A percentile compares a stretch with the other conserved stretches of the same genome.
phyloP scores from a whole-genome alignment of 2,329 filamentous ascomycete species.

The Colletotrichum sp. region DNA sequence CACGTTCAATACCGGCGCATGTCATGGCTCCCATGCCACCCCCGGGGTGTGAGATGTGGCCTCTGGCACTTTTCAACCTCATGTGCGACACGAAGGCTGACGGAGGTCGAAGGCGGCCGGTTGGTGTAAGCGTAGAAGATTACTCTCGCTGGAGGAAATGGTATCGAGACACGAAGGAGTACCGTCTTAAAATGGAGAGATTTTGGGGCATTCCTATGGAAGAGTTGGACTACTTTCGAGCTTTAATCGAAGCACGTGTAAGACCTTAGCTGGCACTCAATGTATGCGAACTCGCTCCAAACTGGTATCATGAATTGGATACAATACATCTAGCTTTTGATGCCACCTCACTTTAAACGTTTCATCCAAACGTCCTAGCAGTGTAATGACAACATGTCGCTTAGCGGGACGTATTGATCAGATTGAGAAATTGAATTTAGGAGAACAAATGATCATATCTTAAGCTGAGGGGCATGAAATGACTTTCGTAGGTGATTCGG shows the following conservation, averaged over 20 bases:
- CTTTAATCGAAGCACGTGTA: neutral
- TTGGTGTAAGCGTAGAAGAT: neutral
- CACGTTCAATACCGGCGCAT: neutral
- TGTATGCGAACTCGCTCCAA: neutral
- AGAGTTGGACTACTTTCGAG: neutral
- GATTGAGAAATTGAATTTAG: neutral
- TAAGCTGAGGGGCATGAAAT: neutral
- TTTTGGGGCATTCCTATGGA: neutral
- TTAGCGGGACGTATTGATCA: neutral
- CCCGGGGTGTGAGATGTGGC: neutral
- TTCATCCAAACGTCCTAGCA: neutral
- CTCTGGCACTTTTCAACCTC: neutral
- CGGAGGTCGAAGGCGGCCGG: neutral
- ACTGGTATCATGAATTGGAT: neutral
- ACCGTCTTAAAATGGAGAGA: neutral
- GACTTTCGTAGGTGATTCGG: neutral
- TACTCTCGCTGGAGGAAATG: neutral
- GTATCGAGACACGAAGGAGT: neutral
- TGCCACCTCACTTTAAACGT: neutral
- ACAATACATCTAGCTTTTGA: fast-evolving
- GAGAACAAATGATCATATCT: neutral
- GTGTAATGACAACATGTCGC: neutral
- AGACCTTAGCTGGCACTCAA: neutral
- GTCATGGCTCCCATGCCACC: neutral
- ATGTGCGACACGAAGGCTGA: neutral